Evolutionary conservation across 495 filamentous ascomycete species (phyloP).

Genomic region (Jackrogersella multiformis): DNA sequence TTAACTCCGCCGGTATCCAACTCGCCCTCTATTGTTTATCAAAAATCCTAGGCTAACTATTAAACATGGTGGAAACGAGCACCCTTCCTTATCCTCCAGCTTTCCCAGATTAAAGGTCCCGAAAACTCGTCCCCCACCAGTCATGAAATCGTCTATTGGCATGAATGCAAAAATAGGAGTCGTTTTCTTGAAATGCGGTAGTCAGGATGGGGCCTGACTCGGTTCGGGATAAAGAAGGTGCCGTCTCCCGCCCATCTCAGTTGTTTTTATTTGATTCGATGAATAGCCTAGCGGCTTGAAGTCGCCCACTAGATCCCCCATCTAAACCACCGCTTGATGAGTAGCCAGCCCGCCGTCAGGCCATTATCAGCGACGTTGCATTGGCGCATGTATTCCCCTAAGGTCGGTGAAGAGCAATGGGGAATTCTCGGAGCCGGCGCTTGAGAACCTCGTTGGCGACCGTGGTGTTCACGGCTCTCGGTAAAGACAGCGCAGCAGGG

Average conservation of each 20-base stretch:
- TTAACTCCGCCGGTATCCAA: conserved; percentile 27
- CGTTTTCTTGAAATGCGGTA: conserved; percentile 1
- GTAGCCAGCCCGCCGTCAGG: conserved; percentile 2
- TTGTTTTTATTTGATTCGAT: not conserved
- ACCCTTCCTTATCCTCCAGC: conserved; percentile 10
- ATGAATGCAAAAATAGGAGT: conserved; percentile 35
- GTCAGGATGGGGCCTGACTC: conserved; percentile 6
- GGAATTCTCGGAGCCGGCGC: conserved; percentile 43
- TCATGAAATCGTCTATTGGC: conserved; percentile 43
- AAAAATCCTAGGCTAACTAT: conserved; percentile 25
- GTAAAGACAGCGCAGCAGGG: not conserved
- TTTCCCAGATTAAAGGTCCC: conserved; percentile 25
- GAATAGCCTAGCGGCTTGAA: conserved; percentile 18
- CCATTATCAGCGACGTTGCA: not conserved
- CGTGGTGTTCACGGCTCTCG: conserved; percentile 21
- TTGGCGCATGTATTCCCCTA: conserved; percentile 17
- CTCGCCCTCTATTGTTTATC: conserved; percentile 27
- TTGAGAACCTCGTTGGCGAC: conserved; percentile 21
- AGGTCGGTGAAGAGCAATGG: conserved; percentile 42
- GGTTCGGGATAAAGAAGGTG: not conserved
- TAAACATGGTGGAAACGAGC: conserved; percentile 18
- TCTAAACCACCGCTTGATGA: conserved; percentile 11
- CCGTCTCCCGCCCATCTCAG: not conserved
- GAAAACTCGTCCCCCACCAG: conserved; percentile 12
- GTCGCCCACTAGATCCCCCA: conserved; percentile 17